These are phyloP conservation scores for Clitoria ternatea DNA, from an alignment of 306 rosid species.

Conservation along the genomic window DNA sequence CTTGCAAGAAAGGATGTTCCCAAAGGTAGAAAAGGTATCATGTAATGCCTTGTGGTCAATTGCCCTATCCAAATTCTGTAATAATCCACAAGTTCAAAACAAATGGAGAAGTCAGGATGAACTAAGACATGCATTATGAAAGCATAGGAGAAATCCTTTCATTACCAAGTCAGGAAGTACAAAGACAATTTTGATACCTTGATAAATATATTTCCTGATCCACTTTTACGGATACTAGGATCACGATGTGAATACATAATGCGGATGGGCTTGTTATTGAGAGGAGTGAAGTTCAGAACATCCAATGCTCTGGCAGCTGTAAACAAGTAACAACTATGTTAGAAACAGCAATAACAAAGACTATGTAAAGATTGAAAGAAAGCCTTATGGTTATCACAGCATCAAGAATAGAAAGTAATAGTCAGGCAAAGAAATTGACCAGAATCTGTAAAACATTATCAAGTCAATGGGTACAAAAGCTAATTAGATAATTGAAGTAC, in stretches of 20 bases:
- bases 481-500: background rate
- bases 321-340: slow-evolving; percentile 3
- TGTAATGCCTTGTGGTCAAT: slow-evolving; percentile 95
- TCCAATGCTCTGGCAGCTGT: slow-evolving; percentile 97
- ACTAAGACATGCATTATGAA: background rate
- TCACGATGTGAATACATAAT: slow-evolving; percentile 97
- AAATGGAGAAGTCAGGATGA: slow-evolving; percentile 14
- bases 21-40: slow-evolving; percentile 89
- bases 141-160: background rate
- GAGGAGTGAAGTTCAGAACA: slow-evolving; percentile 77
- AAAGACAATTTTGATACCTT: slow-evolving; percentile 54
- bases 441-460: background rate
- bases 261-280: slow-evolving; percentile 74
- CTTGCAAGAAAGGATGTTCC: slow-evolving; percentile 91
- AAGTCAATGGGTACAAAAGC: background rate
- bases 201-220: slow-evolving; percentile 90
- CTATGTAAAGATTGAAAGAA: background rate
- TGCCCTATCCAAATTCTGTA: slow-evolving; percentile 90
- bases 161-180: background rate
- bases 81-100: slow-evolving; percentile 18
- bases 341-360: background rate
- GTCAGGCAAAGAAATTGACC: background rate
- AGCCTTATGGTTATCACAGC: background rate
- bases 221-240: slow-evolving; percentile 92
- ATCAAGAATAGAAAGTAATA: background rate